Evolutionary conservation across 306 rosid species (phyloP).

Genomic region (Fagus crenata): DNA sequence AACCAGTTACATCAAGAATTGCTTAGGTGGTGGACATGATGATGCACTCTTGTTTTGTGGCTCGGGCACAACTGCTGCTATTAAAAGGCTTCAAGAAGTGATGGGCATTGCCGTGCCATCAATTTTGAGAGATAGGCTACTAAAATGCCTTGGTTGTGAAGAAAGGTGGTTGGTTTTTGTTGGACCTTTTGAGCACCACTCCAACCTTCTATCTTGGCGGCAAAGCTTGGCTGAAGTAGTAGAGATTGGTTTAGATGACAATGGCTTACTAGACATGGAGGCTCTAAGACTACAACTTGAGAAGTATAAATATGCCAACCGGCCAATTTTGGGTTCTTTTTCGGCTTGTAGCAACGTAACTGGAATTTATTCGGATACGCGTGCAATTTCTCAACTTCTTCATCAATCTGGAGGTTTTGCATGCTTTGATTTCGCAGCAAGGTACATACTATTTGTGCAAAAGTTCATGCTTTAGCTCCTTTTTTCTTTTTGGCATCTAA

Average conservation of each 20-base stretch:
- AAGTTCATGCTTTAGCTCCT: too few relatives aligned
- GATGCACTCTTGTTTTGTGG: constrained; percentile 72
- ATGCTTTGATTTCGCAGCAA: constrained; percentile 86
- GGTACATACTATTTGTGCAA: constrained; percentile 36
- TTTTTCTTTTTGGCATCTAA: neutral
- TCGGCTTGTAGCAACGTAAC: constrained; percentile 90
- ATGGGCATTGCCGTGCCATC: constrained; percentile 73
- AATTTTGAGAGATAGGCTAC: constrained; percentile 50
- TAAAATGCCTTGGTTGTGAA: constrained; percentile 30
- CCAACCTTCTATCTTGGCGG: constrained; percentile 88
- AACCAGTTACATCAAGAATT: constrained; percentile 49
- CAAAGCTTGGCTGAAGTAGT: constrained; percentile 74
- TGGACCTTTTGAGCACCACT: constrained; percentile 58
- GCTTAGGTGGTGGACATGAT: constrained; percentile 63
- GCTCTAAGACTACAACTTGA: constrained; percentile 52
- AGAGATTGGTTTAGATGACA: constrained; percentile 63
- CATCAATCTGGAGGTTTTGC: constrained; percentile 63
- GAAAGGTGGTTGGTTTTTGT: constrained; percentile 84
- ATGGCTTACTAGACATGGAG: constrained; percentile 62
- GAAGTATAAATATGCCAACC: constrained; percentile 27
- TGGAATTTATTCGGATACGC: constrained; percentile 65
- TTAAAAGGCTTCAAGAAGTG: constrained; percentile 81
- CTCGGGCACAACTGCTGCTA: constrained; percentile 74
- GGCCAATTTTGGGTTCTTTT: constrained; percentile 83
- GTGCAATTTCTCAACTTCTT: constrained; percentile 64